Base-by-base conservation (phyloP, 1,284 basidiomycete genomes). In the Papiliotrema terrestris region DNA sequence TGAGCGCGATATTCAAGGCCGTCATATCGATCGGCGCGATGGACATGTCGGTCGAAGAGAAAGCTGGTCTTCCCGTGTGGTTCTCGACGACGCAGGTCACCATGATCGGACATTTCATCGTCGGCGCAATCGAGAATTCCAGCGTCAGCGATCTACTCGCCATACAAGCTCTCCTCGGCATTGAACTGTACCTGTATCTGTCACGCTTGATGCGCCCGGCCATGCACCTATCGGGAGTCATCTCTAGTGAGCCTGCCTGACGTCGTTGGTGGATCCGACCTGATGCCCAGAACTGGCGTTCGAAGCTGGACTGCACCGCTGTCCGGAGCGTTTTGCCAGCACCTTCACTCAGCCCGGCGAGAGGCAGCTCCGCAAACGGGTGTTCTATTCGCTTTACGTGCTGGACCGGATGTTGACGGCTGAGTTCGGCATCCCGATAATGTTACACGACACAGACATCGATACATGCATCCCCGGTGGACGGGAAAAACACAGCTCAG, bases 231-330 rank as follows among this genome's bases (percentile, higher is more conserved):
- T 52, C 47, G 8, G 64, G 62, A 5, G 52, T 56, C 1, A 51
- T 60, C 8, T 52, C 57, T 2, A 63, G 64, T 66, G 46, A 38
- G 62, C 20, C 54, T 37, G 22, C 11, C 36, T 8, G 39, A n/a
- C n/a, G 6, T 11, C n/a, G 5, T 15, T 23, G 1, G 13, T 8
- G 4, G 35, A 20, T 15, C 36, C 23, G 14, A 1, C 6, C 9
- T 41, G 15, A 38, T n/a, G 14, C 2, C 0, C 19, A 62, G 64
- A 62, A 44, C 53, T 66, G n/a, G 60, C 60, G 3, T 62, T 51
- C 32, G 64, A 63, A 56, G 60, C 58, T 35, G 64, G 64, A 3
- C 55, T 66, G 17, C 64, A 66, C 47, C 58, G 64, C 6, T 66
- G 64, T 51, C 64, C 64, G 6, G 56, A 57, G 32, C 56, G 62